A percentile compares a stretch with the other conserved stretches of the same genome.
Evolutionary conservation across 306 rosid genomes (phyloP).

Genomic region (Quercus gilva): DNA sequence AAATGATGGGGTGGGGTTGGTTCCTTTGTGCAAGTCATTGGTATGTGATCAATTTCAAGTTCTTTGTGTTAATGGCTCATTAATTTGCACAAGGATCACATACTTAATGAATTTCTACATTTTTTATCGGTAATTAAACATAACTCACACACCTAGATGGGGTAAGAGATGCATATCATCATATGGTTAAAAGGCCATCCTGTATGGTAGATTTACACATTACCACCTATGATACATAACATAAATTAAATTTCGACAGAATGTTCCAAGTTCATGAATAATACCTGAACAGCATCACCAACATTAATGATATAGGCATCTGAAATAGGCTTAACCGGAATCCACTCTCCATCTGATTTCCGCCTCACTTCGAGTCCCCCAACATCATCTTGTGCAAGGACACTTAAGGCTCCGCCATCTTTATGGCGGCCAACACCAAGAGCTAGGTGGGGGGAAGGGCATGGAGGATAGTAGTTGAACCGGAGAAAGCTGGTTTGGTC

Average conservation of each 20-base stretch:
- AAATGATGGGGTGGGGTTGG: neutral
- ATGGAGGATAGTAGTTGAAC: slow-evolving; percentile 71
- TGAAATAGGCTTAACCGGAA: slow-evolving; percentile 51
- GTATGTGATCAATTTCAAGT: too few relatives aligned
- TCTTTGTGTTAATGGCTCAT: too few relatives aligned
- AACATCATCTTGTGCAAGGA: slow-evolving; percentile 75
- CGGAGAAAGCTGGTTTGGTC: slow-evolving; percentile 54
- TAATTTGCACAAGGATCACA: too few relatives aligned
- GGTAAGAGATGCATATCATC: too few relatives aligned
- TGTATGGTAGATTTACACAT: too few relatives aligned
- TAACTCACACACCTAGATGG: too few relatives aligned
- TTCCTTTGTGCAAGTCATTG: too few relatives aligned
- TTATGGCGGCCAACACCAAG: slow-evolving; percentile 91
- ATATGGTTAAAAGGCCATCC: too few relatives aligned
- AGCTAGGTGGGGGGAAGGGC: slow-evolving; percentile 66
- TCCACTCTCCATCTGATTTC: slow-evolving; percentile 69
- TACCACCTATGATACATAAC: too few relatives aligned
- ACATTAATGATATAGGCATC: slow-evolving; percentile 68
- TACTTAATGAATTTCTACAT: too few relatives aligned
- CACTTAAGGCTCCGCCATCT: slow-evolving; percentile 65
- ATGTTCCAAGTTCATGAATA: neutral
- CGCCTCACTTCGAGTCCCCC: slow-evolving; percentile 66
- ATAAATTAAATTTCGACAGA: neutral
- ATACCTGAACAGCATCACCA: slow-evolving; percentile 76
- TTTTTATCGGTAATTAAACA: too few relatives aligned